phyloP scores from a whole-genome alignment of 2,329 filamentous ascomycete genomes.

The Onygenales sp. region DNA sequence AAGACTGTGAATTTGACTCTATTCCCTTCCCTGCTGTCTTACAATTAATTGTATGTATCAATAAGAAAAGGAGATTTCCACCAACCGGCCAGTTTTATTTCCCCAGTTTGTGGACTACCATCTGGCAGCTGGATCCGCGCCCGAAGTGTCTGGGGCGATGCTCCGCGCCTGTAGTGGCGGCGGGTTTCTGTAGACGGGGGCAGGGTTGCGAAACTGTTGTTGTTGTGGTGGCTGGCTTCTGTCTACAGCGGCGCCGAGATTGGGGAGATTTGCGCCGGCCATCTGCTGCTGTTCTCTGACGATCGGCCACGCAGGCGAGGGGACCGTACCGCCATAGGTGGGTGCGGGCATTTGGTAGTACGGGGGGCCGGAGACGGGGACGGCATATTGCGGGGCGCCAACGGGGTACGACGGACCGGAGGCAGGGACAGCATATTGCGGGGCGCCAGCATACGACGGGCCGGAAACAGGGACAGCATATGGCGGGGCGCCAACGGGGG shows the following conservation, averaged over 20 bases:
- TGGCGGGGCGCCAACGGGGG: slow-evolving; percentile 25
- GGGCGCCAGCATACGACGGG: slow-evolving; percentile 4
- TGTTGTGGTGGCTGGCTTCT: slow-evolving; percentile 28
- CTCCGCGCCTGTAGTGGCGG: slow-evolving; percentile 28
- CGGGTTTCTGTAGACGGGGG: slow-evolving; percentile 28
- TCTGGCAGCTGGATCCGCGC: slow-evolving; percentile 11
- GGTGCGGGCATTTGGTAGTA: not conserved
- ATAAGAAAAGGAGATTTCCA: too few relatives aligned
- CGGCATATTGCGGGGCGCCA: not conserved
- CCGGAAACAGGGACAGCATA: slow-evolving; percentile 24
- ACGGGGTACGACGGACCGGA: slow-evolving; percentile 8
- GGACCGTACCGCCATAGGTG: slow-evolving; percentile 15
- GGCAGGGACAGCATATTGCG: not conserved
- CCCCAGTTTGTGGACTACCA: too few relatives aligned
- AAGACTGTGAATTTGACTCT: too few relatives aligned
- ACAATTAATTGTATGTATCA: too few relatives aligned
- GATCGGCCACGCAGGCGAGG: slow-evolving; percentile 15
- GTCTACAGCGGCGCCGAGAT: slow-evolving; percentile 13
- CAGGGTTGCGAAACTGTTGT: slow-evolving; percentile 18
- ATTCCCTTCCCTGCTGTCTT: too few relatives aligned
- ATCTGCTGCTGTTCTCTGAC: slow-evolving; percentile 19
- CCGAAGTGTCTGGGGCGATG: slow-evolving; percentile 28
- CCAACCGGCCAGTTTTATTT: too few relatives aligned
- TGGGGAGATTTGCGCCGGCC: slow-evolving; percentile 1
- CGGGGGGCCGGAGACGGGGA: not conserved